Base-by-base conservation (phyloP, 352 stramenopile genomes). In the Phytophthora pistaciae region DNA sequence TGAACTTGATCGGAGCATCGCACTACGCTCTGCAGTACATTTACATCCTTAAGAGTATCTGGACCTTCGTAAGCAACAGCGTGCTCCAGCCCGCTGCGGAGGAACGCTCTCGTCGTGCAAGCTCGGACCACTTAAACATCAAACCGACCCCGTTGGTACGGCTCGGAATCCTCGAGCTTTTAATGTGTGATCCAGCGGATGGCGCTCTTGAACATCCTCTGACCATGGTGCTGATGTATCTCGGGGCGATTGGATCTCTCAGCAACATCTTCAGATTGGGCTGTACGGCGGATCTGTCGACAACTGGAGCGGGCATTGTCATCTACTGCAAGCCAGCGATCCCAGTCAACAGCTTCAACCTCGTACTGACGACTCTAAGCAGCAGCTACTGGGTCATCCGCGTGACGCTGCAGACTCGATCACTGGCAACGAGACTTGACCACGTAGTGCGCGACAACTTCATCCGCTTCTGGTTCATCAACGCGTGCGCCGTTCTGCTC, bases 191-290 rank as follows among this genome's bases (percentile, higher is more conserved):
- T 58, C 68, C 68, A 38, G 56, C 68, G 1, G 56, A 79, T 18
- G 78, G 78, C 16, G 75, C 75, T 3, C 63, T 83, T 5, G 64
- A 79, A 23, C 75, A 75, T 23, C 68, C 74, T 6, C 57, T 59
- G 9, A 80, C 70, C 0, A 75, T 84, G 61, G 74, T 78, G 23
- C 33, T 84, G n/a, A 60, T 84, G 61, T 84, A 84, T 27, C 65
- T 84, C 0, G 77, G 77, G 1, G 71, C 71, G 0, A 55, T 84
- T 31, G 77, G 77, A 7, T 67, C 74, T 13, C 64, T 82, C 9
- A 84, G 77, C 63, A 84, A 84, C n/a, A 79, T 82, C 16, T 84
- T 84, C 60, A 66, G 74, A 52, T 60, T 77, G 8, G 58, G 61
- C 3, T 84, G 77, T 40, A 64, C 69, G 6, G 77, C 74, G 1